Base-by-base conservation (phyloP, 2,329 filamentous ascomycete species). In the Periconia sp. region DNA sequence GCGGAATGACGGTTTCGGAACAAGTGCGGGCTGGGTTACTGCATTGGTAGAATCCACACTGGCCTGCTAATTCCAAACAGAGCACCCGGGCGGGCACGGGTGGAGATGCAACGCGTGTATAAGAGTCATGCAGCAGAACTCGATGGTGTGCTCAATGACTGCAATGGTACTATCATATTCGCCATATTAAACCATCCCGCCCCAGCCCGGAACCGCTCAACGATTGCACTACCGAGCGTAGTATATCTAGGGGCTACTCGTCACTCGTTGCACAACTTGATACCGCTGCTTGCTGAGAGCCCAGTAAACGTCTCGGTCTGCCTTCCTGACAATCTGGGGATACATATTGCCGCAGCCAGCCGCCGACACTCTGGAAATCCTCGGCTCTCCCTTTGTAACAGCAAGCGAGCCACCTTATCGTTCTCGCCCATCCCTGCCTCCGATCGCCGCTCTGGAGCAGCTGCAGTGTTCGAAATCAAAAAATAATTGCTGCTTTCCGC, bases 81-180 rank as follows among this genome's bases (percentile, higher is more conserved):
- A 32, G 40, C 17, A 38, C 19, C 26, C 19, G 32, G 33, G 47
- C 39, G 39, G 40, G 34, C 35, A 19, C 28, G 45, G 37, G 50
- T 45, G 52, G 46, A 54, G 34, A 46, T 48, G 54, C 46, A 43
- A 43, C 48, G 22, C n/a, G 25, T 40, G 41, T 44, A 40, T 46
- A 47, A 52, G 52, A 59, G 51, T 54, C 58, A 56, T 52, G 53
- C 55, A 56, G 37, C 52, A 4, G 32, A 25, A 52, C 37, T 46
- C 47, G 53, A 67, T 67, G 64, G 60, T 66, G 66, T 68, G 64
- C 63, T 66, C 38, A 48, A 60, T 56, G 54, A 56, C 52, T 50
- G 48, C 48, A 40, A 60, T 57, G 57, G 55, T 46, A 57, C 50
- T 44, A 61, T 61, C 33, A 36, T 40, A 41, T 43, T 63, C 53